Base-by-base conservation (phyloP, 306 rosid genomes). In the Rubus idaeus region DNA sequence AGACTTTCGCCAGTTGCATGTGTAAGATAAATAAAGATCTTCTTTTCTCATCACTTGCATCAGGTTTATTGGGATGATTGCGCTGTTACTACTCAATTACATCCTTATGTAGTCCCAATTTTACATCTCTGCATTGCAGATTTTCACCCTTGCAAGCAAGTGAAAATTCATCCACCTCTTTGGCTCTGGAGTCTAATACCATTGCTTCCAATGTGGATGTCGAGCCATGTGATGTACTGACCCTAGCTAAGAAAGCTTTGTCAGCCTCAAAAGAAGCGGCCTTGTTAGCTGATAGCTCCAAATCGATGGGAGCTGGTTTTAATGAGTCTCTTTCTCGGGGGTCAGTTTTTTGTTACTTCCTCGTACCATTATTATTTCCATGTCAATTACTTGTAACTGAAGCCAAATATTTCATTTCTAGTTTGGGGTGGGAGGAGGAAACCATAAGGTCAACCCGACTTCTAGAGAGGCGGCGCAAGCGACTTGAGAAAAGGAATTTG, bases 221-320 rank as follows among this genome's bases (percentile, higher is more conserved):
- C 20, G 85, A 84, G 50, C 84, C 71, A 5, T 65, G 70, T 57
- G 74, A 83, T 39, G 90, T 77, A 18, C 73, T 92, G 80, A 63
- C 85, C 41, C 91, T 92, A 62, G 97, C 98, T 52, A 86, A 87
- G 89, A 81, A 79, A 83, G 95, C 96, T 50, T 78, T 95, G 89
- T 80, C 84, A 58, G 95, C 93, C 74, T 92, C 97, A 58, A 83
- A 83, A 76, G 86, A 89, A 82, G 96, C 96, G 51, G 90, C 87
- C 51, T 87, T 77, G 16, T 75, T 82, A 71, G 87, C 88, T 55
- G 88, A 78, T 23, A 91, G 75, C 74, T 81, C 85, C 74, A 74
- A 77, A 82, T 67, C 70, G 35, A 61, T 81, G 76, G 75, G 67
- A 57, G 76, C 76, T 70, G 88, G 79, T 51, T 68, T 78, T 46